phyloP scores from a whole-genome alignment of 805 yeast genomes.

The Nakazawaea holstii region DNA sequence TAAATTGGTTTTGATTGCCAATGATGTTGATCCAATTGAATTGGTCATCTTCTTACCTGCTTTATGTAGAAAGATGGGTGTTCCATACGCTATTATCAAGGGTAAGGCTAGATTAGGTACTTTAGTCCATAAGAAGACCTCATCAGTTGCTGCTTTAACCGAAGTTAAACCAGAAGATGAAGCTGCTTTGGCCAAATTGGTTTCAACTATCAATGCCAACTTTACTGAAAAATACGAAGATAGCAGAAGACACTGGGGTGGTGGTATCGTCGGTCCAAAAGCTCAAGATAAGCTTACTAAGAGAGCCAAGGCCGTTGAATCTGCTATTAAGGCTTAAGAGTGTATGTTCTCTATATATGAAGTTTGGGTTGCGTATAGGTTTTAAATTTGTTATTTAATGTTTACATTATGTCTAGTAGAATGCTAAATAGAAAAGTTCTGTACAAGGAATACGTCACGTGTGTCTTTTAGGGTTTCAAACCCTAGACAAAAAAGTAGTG shows the following conservation, averaged over 20 bases:
- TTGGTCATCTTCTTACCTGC: constrained; percentile 97
- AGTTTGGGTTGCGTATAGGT: neutral
- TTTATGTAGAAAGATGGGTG: constrained; percentile 98
- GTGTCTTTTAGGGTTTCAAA: neutral
- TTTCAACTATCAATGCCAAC: constrained; percentile 92
- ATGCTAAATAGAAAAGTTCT: neutral
- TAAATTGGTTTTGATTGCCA: constrained; percentile 93
- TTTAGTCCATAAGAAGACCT: constrained; percentile 94
- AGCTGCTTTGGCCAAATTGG: constrained; percentile 87
- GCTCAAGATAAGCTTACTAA: constrained; percentile 81
- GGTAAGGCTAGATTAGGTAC: constrained; percentile 99
- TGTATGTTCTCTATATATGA: too few species aligned
- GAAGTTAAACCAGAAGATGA: constrained; percentile 94
- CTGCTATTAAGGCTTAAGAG: constrained; percentile 22
- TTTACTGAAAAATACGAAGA: constrained; percentile 93
- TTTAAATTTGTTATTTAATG: neutral
- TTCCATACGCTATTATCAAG: constrained; percentile 97
- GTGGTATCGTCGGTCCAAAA: constrained; percentile 97
- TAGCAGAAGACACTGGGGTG: constrained; percentile 99
- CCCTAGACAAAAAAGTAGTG: neutral
- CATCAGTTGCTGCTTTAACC: constrained; percentile 95
- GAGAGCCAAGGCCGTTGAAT: constrained; percentile 49
- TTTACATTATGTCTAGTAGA: neutral
- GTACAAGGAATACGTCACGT: neutral
- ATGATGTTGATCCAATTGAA: constrained; percentile 99